Base-by-base conservation (phyloP, 176 grass and related monocot species). In the Puccinellia tenuiflora region DNA sequence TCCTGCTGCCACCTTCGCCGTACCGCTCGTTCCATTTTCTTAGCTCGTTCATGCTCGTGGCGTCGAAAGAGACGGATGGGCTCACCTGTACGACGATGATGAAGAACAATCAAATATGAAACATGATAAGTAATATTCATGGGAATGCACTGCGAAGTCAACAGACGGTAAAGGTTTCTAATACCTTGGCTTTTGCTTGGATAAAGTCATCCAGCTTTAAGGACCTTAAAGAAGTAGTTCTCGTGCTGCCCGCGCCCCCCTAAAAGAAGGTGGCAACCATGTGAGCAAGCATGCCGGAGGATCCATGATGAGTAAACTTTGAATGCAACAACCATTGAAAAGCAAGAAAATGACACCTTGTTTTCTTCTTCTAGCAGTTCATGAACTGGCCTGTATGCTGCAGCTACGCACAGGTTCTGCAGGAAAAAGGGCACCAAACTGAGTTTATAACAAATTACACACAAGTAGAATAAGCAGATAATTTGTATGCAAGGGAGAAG, bases 11-110 rank as follows among this genome's bases (percentile, higher is more conserved):
- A 30, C 86, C 90, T 81, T 97, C 95, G 7, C 95, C 95, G 42
- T 94, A 97, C 78, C 92, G 92, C 20, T 94, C 92, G 52, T 97
- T 97, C 95, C 95, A 97, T 82, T 92, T 92, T 59, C 95, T 86
- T 66, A 97, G 74, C 79, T 94, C 92, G 47, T 92, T 94, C 95
- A 94, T 97, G 81, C 84, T 97, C 16, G 84, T 91, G 0, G 95
- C 92, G 16, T 97, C 88, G 39, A 94, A 97, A 9, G 95, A 84
- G 63, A 97, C 88, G 0, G 95, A 97, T 34, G 95, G 87, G 76
- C 95, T 85, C 73, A 97, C 92, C 95, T 97, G 84, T 33, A 61
- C n/a, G 29, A 61, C n/a, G 29, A 14, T 25, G 25, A 17, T 30
- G 10, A 4, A 77, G 61, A 87, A 89, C 48, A 59, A 29, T 25